Evolutionary conservation across 2,329 filamentous ascomycete species (phyloP), one percentile per base, ranked within the genome.

Genomic region (Waltergamsia citrina): DNA sequence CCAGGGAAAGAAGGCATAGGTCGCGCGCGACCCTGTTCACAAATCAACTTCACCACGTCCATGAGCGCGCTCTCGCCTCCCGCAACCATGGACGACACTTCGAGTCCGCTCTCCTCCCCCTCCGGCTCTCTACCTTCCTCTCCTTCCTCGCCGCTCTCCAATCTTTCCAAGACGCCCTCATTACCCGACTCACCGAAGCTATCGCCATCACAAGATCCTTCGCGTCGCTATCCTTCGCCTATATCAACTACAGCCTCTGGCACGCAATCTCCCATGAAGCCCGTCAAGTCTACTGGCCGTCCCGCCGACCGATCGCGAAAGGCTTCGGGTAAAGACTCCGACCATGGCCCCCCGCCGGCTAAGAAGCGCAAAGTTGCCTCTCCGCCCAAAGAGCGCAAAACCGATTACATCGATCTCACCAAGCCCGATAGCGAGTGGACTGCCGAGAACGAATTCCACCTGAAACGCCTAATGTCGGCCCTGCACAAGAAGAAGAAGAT

Each of bases 401-500:
- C 88, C n/a, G 75, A 85, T 47, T 76, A 84, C 51, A 69, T 98
- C 25, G 80, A 95, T 56, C 63, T 96, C 24, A 50, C 47, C 32
- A 67, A 64, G 35, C 60, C 70, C 10, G 59, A 75, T 29, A 61
- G 62, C 25, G 63, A 69, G 12, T 63, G 69, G 21, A 52, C 49
- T 32, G 54, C 61, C 26, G 56, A 65, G 33, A 65, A 71, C 28
- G 45, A 42, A 24, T 38, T 38, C 7, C 74, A 90, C 41, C 64
- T 94, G 25, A 72, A 83, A 40, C 73, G 78, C 36, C 65, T 98
- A 20, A 62, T 88, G 29, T 74, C 78, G 28, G 80, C 79, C 17
- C 60, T 98, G 36, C 81, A 82, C 49, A 87, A 84, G 52, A 92
- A 92, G 67, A 85, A 88, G 62, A 95, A 94, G 65, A 94, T 98